A percentile compares a stretch with the other conserved stretches of the same genome.
phyloP scores from a whole-genome alignment of 75 land plant genomes.

The Pinus tabuliformis region DNA sequence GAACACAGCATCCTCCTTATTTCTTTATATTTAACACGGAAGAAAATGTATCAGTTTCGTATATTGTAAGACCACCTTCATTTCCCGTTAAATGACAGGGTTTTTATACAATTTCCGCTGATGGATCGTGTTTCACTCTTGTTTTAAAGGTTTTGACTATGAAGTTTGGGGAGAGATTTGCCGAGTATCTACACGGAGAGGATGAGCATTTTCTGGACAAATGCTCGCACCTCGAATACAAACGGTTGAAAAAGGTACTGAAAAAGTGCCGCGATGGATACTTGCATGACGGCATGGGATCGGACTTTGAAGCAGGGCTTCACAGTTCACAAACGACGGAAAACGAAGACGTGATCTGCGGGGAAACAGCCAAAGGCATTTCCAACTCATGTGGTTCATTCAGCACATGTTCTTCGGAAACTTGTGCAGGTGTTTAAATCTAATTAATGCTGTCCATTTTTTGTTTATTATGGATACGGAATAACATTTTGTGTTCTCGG shows the following conservation, averaged over 20 bases:
- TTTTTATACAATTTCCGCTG: no score
- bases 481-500: no score
- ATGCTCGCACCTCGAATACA: conserved; percentile 69
- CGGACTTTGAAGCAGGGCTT: background rate
- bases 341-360: background rate
- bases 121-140: no score
- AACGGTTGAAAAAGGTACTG: conserved; percentile 74
- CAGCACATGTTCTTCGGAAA: background rate
- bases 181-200: conserved; percentile 49
- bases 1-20: no score
- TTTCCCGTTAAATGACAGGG: no score
- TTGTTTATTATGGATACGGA: background rate
- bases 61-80: no score
- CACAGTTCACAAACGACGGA: background rate
- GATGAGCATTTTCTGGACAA: conserved; percentile 39
- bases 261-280: conserved; percentile 49
- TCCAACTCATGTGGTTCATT: background rate
- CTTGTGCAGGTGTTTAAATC: conserved; percentile 1
- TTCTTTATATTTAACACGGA: no score
- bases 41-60: no score
- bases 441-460: background rate
- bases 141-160: conserved; percentile 14
- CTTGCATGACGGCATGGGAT: conserved; percentile 9
- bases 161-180: conserved; percentile 77
- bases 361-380: conserved; percentile 2